These are phyloP conservation scores for sunflower (Helianthus annuus) DNA, from an alignment of 129 eudicot genomes.

Conservation along the genomic window DNA sequence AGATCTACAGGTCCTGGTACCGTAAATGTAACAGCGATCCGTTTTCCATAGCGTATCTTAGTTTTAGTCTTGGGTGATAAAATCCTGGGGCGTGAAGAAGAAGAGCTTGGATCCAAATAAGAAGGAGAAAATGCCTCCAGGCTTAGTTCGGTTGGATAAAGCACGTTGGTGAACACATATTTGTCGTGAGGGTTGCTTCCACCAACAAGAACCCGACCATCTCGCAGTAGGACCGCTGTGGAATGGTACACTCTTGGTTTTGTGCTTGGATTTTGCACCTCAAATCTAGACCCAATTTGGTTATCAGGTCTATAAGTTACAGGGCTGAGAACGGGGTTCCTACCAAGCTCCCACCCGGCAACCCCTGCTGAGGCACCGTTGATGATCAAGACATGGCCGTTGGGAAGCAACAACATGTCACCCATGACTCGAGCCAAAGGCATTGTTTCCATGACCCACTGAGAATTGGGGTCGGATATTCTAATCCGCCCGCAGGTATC, in stretches of 20 bases:
- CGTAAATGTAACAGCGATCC: conserved; percentile 30
- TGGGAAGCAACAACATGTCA: conserved; percentile 35
- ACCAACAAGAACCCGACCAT: conserved; percentile 6
- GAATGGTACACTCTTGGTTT: conserved; percentile 29
- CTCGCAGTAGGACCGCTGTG: neutral
- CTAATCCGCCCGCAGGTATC: conserved; percentile 29
- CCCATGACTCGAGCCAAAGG: conserved; percentile 41
- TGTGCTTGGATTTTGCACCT: conserved; percentile 30
- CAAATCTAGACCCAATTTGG: conserved; percentile 17
- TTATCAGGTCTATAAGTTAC: conserved; percentile 22
- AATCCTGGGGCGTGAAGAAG: too few relatives aligned
- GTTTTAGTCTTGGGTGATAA: too few relatives aligned
- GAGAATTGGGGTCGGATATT: conserved; percentile 27
- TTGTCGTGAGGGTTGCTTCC: conserved; percentile 1
- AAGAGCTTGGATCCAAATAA: neutral
- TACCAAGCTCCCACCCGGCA: conserved; percentile 31
- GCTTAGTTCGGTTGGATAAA: neutral
- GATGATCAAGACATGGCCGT: conserved; percentile 24
- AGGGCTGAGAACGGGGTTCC: conserved; percentile 34
- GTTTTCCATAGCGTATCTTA: too few relatives aligned
- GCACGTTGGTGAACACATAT: neutral
- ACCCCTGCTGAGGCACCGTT: conserved; percentile 26
- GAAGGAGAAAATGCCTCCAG: neutral
- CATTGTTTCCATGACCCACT: conserved; percentile 37
- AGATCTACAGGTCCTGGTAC: conserved; percentile 32